Conservation (phyloP, 768 basidiomycete species). For the Podaxis sp. region DNA sequence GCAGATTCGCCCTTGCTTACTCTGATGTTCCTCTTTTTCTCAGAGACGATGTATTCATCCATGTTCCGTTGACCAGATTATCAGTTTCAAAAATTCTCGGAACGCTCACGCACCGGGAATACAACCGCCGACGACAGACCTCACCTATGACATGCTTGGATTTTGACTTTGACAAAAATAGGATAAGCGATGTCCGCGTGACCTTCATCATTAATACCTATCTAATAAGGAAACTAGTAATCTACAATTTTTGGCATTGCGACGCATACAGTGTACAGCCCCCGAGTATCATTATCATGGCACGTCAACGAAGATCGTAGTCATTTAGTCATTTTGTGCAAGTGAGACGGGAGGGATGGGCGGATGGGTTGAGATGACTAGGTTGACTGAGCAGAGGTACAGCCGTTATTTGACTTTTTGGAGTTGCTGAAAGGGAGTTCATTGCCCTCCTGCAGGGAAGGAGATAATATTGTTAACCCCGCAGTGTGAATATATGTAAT, state of each 20-base stretch:
- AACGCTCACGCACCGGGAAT: neutral
- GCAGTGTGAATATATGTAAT: neutral
- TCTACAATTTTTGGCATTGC: neutral
- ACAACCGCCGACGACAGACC: neutral
- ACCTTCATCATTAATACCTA: neutral
- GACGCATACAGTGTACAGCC: neutral
- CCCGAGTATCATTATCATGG: neutral
- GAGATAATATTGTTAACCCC: neutral
- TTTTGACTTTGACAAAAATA: neutral
- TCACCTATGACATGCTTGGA: neutral
- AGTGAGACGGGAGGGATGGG: neutral
- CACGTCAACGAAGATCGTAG: neutral
- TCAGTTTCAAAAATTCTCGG: too few species aligned
- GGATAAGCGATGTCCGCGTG: neutral
- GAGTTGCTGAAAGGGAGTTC: neutral
- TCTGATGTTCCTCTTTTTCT: neutral
- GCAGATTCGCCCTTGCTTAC: too few species aligned
- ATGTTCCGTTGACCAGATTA: neutral
- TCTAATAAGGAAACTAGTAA: neutral
- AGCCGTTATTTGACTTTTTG: neutral
- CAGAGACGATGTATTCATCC: neutral
- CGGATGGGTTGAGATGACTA: conserved; percentile 5
- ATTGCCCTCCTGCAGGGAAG: too few species aligned
- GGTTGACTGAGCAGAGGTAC: conserved; percentile 3
- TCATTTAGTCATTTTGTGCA: neutral